Base-by-base conservation (phyloP, 2,329 filamentous ascomycete genomes). In the Talaromyces sp. region DNA sequence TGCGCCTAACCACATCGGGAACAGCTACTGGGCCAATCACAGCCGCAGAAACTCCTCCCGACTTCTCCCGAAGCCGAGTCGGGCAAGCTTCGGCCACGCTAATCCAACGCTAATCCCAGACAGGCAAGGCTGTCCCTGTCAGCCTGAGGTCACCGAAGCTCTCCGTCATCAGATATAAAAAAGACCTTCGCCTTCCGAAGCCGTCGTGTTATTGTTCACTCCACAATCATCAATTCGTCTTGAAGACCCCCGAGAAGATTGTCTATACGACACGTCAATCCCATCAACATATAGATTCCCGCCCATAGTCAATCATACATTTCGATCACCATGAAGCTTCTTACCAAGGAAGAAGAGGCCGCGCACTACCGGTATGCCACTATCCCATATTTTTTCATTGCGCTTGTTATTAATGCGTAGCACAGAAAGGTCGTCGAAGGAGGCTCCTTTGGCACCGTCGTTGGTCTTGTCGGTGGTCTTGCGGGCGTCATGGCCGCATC, bases 271-370 rank as follows among this genome's bases (percentile, higher is more conserved):
- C 19, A 2, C 24, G 46, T 52, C 49, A 27, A 51, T 19, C 21
- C 13, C 5, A 52, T n/a, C 26, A 27, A n/a, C 17, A 8, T 8
- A 50, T 50, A 4, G 3, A 35, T 50, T 4, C 43, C n/a, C 43
- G n/a, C 19, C n/a, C 4, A 10, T 1, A 29, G 49, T 19, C 24
- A 17, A 52, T 52, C 0, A 29, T n/a, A 52, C 49, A 29, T n/a
- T 11, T 19, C 38, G 14, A 17, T n/a, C 26, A 82, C 56, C 64
- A 99, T 98, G 95, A 98, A 97, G 88, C 82, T 98, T 73, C 84
- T 98, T 74, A 96, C 90, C 69, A 91, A 93, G 75, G 91, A 97
- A 85, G 91, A 97, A 80, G 93, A 97, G 79, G 75, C 82, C 63
- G 90, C 85, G 58, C 93, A 97, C 84, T 96, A 96, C 84, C 79